Percentiles rank a stretch among this genome's conserved stretches.
These are phyloP conservation scores for Leptodontidium sp. DNA, from an alignment of 2,329 filamentous ascomycete genomes.

Conservation along the genomic window DNA sequence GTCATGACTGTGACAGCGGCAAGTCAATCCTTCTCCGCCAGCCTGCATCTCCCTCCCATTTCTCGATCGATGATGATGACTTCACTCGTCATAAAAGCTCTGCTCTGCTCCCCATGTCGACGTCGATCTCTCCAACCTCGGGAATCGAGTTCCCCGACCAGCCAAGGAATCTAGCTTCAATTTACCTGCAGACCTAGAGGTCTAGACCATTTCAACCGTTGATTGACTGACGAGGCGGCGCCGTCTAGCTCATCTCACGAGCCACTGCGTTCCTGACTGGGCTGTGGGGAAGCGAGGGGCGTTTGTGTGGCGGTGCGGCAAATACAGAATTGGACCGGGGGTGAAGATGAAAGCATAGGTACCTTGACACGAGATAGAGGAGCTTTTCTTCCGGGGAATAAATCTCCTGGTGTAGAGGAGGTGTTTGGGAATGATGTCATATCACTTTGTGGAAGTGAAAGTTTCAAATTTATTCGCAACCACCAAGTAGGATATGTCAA, in stretches of 20 bases:
- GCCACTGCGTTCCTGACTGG: constrained; percentile 15
- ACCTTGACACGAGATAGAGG: too few relatives aligned
- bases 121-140: constrained; percentile 4
- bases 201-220: not conserved
- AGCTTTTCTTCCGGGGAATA: too few relatives aligned
- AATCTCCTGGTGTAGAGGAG: too few relatives aligned
- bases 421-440: too few relatives aligned
- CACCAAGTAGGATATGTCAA: too few relatives aligned
- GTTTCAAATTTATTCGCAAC: too few relatives aligned
- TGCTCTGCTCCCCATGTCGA: too few relatives aligned
- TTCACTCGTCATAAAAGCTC: too few relatives aligned
- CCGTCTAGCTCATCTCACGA: not conserved
- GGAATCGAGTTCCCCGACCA: not conserved
- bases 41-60: not conserved
- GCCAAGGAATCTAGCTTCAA: constrained; percentile 11
- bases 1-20: constrained; percentile 2
- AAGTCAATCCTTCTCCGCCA: not conserved
- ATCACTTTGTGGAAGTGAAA: too few relatives aligned
- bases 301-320: constrained; percentile 10
- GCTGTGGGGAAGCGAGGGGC: constrained; percentile 16
- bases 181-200: not conserved
- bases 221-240: constrained; percentile 15
- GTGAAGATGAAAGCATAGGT: too few relatives aligned
- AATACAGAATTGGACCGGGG: too few relatives aligned
- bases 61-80: constrained; percentile 17